phyloP scores from a whole-genome alignment of 805 yeast species.

The Candida schatavii region DNA sequence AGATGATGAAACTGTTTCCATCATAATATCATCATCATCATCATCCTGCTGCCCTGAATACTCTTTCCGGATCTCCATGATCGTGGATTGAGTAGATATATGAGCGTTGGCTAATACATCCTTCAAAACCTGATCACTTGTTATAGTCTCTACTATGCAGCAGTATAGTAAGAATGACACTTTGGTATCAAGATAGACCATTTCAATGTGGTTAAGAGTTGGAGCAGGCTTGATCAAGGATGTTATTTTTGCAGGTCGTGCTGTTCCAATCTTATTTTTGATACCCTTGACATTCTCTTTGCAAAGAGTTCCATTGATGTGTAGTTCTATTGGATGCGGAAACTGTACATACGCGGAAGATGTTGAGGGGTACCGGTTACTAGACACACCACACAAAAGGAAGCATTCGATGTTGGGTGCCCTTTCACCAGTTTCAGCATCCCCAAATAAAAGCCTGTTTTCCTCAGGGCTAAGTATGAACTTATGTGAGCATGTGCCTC shows the following conservation, averaged over 20 bases:
- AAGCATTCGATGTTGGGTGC: constrained; percentile 34
- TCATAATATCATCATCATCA: constrained; percentile 48
- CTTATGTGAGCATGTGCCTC: constrained; percentile 27
- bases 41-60: constrained; percentile 20
- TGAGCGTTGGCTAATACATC: constrained; percentile 39
- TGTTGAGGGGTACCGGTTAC: constrained; percentile 16
- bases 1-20: constrained; percentile 62
- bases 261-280: constrained; percentile 73
- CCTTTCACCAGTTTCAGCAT: background rate
- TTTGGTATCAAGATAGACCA: constrained; percentile 58
- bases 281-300: constrained; percentile 58
- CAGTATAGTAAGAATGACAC: constrained; percentile 50
- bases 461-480: constrained; percentile 48
- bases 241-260: constrained; percentile 79
- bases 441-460: constrained; percentile 24
- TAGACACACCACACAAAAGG: constrained; percentile 52
- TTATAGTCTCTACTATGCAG: constrained; percentile 50
- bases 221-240: constrained; percentile 28
- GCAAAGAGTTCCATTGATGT: constrained; percentile 50
- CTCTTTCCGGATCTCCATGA: constrained; percentile 40
- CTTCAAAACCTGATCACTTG: constrained; percentile 21
- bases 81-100: constrained; percentile 51
- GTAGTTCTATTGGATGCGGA: constrained; percentile 71
- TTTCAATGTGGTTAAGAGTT: constrained; percentile 41
- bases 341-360: constrained; percentile 48